Conservation (phyloP, 352 stramenopile genomes). For the Globisporangium paddicum region DNA sequence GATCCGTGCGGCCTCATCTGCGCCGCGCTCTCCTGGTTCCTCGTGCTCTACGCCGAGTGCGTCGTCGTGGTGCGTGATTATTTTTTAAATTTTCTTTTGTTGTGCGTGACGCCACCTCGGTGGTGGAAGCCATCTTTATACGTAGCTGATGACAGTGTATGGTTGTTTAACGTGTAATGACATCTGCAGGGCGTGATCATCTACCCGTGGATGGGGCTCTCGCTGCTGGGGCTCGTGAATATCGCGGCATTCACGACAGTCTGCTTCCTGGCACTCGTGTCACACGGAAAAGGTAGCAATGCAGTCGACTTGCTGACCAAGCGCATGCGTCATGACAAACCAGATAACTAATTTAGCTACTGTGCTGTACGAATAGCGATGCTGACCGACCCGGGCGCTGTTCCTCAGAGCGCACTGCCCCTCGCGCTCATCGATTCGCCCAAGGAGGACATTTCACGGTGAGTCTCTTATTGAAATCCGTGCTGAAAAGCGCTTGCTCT, state of each 20-base stretch:
- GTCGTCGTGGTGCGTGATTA: conserved; percentile 69
- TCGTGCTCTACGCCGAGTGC: conserved; percentile 90
- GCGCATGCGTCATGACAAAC: neutral
- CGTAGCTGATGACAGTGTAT: too few species aligned
- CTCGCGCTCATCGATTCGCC: conserved; percentile 62
- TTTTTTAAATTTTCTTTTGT: too few species aligned
- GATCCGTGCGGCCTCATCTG: conserved; percentile 91
- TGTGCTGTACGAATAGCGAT: conserved; percentile 69
- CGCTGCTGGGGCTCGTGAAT: conserved; percentile 58
- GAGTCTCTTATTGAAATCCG: neutral
- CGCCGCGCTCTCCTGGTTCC: conserved; percentile 86
- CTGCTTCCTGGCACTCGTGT: conserved; percentile 88
- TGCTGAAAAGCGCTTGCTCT: too few species aligned
- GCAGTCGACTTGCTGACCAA: neutral
- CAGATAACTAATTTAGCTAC: too few species aligned
- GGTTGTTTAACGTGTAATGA: neutral
- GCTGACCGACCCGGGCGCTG: conserved; percentile 96
- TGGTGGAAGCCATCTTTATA: too few species aligned
- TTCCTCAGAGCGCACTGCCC: conserved; percentile 93
- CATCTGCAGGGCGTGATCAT: conserved; percentile 69
- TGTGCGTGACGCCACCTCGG: neutral
- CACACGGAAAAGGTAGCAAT: conserved; percentile 90
- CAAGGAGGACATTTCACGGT: conserved; percentile 75
- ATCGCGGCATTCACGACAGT: conserved; percentile 61
- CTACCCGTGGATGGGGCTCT: conserved; percentile 89